Percentiles rank a stretch among this genome's conserved stretches.
Evolutionary conservation across 164 flowering plant species (phyloP).

Genomic region (Brasenia schreberi): DNA sequence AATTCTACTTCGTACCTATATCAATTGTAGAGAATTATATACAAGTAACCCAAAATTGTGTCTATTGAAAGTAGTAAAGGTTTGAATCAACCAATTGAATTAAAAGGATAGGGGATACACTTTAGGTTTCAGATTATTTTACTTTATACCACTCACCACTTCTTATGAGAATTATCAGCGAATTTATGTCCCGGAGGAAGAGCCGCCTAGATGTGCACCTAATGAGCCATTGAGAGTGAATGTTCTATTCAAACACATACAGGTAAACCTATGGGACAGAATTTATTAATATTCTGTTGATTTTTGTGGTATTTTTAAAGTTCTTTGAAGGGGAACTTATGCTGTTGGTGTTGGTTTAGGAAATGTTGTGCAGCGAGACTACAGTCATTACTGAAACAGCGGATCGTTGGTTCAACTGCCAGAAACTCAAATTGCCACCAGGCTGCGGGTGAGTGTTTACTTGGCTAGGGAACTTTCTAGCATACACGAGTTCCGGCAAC

Average conservation of each 20-base stretch:
- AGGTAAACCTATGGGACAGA: not conserved
- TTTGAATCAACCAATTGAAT: too few species aligned
- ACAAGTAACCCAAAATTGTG: too few species aligned
- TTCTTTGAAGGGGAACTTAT: not conserved
- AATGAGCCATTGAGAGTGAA: constrained; percentile 65
- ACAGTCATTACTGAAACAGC: constrained; percentile 89
- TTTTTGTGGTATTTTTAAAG: too few species aligned
- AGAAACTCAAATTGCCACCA: constrained; percentile 59
- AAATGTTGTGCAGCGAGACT: constrained; percentile 43
- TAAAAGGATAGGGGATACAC: too few species aligned
- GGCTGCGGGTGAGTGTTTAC: constrained; percentile 53
- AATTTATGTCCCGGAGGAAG: constrained; percentile 61
- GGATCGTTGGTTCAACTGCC: constrained; percentile 90
- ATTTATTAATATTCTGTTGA: not conserved
- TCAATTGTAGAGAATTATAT: too few species aligned
- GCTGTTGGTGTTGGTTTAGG: constrained; percentile 15
- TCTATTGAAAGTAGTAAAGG: too few species aligned
- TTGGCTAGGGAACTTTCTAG: not conserved
- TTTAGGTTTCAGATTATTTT: too few species aligned
- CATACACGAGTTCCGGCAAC: not conserved
- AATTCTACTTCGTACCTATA: too few species aligned
- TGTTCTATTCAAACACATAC: constrained; percentile 62
- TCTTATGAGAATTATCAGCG: constrained; percentile 62
- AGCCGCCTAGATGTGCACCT: constrained; percentile 33
- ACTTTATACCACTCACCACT: constrained; percentile 9